phyloP scores from a whole-genome alignment of 2,329 filamentous ascomycete genomes.

The Pseudocercospora vitis region DNA sequence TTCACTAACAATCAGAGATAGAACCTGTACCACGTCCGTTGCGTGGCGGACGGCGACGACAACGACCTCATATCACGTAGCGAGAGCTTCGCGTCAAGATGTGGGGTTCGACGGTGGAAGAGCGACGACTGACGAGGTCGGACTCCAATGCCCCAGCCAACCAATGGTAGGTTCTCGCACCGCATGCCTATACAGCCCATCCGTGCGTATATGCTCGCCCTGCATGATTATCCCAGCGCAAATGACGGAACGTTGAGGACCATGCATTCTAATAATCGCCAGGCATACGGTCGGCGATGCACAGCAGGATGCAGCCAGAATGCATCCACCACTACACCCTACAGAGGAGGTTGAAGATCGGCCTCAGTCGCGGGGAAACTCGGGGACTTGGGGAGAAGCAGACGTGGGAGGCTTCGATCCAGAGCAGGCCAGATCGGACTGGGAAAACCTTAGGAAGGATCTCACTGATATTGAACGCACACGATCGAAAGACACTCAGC shows the following conservation, averaged over 20 bases:
- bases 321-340: conserved; percentile 27
- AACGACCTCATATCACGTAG: conserved; percentile 1
- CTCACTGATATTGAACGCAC: conserved; percentile 55
- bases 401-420: conserved; percentile 57
- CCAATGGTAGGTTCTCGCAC: conserved; percentile 27
- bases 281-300: conserved; percentile 2
- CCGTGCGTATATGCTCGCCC: neutral
- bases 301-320: conserved; percentile 23
- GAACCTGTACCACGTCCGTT: too few relatives aligned
- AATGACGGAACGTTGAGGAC: neutral
- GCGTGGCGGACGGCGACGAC: too few relatives aligned
- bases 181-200: neutral
- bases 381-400: conserved; percentile 64
- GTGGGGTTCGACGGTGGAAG: conserved; percentile 34
- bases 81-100: conserved; percentile 19
- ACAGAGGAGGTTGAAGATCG: conserved; percentile 33
- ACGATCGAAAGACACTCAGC: conserved; percentile 35
- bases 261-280: neutral
- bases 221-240: neutral
- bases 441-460: conserved; percentile 57
- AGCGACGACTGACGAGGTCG: conserved; percentile 27
- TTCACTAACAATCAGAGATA: too few relatives aligned
- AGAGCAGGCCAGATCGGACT: conserved; percentile 59
- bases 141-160: conserved; percentile 23
- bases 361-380: conserved; percentile 36